These are phyloP conservation scores for Clonostachys rhizophaga DNA, from an alignment of 2,329 filamentous ascomycete species.

Conservation along the genomic window DNA sequence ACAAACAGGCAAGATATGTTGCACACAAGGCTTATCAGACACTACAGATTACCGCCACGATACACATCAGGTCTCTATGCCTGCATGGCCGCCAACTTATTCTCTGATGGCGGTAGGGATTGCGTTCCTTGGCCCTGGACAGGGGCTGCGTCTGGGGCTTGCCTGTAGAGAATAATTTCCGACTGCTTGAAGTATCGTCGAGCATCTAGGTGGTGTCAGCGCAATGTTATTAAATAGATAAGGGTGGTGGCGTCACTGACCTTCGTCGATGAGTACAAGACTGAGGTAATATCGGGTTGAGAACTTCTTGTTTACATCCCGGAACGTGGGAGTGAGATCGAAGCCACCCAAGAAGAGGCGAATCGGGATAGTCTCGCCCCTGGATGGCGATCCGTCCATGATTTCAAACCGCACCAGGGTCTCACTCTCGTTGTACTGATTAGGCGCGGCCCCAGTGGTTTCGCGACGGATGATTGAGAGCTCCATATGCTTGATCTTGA, in stretches of 20 bases:
- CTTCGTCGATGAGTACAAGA: constrained; percentile 92
- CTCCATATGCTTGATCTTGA: constrained; percentile 99
- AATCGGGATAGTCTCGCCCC: constrained; percentile 93
- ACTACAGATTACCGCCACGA: background rate
- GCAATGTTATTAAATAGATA: background rate
- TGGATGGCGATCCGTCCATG: constrained; percentile 98
- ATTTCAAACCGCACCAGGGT: constrained; percentile 98
- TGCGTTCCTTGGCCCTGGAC: constrained; percentile 28
- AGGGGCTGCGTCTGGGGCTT: constrained; percentile 54
- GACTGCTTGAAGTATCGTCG: constrained; percentile 98
- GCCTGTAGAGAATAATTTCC: constrained; percentile 93
- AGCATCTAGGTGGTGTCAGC: constrained; percentile 58
- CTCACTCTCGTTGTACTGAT: constrained; percentile 99
- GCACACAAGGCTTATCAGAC: background rate
- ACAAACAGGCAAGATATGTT: constrained; percentile 1
- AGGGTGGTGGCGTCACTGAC: constrained; percentile 35
- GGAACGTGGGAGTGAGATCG: constrained; percentile 95
- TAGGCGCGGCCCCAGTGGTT: constrained; percentile 92
- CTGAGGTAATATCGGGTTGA: constrained; percentile 97
- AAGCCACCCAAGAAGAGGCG: constrained; percentile 95
- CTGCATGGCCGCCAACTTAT: constrained; percentile 27
- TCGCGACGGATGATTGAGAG: constrained; percentile 94
- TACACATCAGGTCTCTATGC: background rate
- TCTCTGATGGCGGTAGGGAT: constrained; percentile 36
- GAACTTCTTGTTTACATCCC: constrained; percentile 99